phyloP scores from a whole-genome alignment of 192 early-diverging fungal species.

The Geosiphon pyriformis region DNA sequence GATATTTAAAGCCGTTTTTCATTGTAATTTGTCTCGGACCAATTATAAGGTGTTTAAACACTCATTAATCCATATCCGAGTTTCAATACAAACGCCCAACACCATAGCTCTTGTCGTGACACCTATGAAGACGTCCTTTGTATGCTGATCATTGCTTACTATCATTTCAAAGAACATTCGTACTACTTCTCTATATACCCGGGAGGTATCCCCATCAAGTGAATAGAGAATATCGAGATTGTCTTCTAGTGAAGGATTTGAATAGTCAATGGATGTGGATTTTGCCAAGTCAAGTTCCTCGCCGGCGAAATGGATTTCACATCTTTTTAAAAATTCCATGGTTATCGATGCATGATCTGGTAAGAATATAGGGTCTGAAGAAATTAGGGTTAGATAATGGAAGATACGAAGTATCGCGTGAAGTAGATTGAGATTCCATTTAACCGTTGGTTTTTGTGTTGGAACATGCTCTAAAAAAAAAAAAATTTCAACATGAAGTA shows the following conservation, averaged over 20 bases:
- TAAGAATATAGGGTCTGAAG: background rate
- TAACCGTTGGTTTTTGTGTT: background rate
- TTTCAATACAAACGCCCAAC: background rate
- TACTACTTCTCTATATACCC: constrained; percentile 14
- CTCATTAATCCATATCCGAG: background rate
- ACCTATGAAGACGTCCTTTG: background rate
- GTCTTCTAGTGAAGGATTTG: constrained; percentile 1
- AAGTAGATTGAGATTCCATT: constrained; percentile 10
- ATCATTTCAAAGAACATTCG: constrained; percentile 22
- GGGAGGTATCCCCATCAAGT: background rate
- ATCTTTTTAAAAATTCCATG: constrained; percentile 12
- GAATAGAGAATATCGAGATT: constrained; percentile 15
- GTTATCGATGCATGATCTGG: background rate
- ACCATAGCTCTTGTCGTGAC: background rate
- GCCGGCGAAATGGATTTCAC: constrained; percentile 8
- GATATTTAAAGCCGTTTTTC: too few relatives aligned
- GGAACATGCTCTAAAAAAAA: background rate
- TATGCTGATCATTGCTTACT: background rate
- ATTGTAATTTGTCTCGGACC: too few relatives aligned
- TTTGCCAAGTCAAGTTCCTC: background rate
- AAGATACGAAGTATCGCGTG: constrained; percentile 4
- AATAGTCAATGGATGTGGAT: background rate
- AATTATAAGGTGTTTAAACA: background rate
- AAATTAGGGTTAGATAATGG: constrained; percentile 19
- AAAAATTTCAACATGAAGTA: too few relatives aligned